Conservation (phyloP, 495 filamentous ascomycete genomes). For the Penicillium cataractarum region DNA sequence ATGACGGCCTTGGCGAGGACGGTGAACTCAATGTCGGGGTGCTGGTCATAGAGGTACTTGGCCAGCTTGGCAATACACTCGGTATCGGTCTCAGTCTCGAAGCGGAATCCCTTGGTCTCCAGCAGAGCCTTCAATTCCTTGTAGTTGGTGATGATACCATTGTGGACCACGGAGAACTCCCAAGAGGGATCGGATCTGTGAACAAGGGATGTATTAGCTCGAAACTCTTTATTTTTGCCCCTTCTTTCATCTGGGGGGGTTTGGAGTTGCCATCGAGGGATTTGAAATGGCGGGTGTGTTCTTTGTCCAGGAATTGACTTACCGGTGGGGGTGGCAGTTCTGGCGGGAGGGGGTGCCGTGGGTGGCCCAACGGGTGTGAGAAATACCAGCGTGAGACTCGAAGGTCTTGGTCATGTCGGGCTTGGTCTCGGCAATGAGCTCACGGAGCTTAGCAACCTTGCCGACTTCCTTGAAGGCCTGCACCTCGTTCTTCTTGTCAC, state of each 20-base stretch:
- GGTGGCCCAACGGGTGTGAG: constrained; percentile 98
- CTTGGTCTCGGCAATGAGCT: constrained; percentile 82
- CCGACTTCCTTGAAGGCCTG: constrained; percentile 98
- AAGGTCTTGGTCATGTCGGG: constrained; percentile 89
- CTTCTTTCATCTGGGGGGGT: not conserved
- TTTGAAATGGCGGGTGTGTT: not conserved
- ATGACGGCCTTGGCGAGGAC: constrained; percentile 96
- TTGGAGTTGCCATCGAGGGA: not conserved
- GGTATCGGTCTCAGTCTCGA: constrained; percentile 98
- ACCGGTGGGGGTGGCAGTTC: constrained; percentile 99
- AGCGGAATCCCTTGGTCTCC: constrained; percentile 92
- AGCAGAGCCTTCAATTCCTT: constrained; percentile 96
- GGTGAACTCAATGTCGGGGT: constrained; percentile 93
- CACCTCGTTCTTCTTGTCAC: constrained; percentile 98
- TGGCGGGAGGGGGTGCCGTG: constrained; percentile 90
- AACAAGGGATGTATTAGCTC: constrained; percentile 10
- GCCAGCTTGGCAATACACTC: constrained; percentile 98
- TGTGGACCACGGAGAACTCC: constrained; percentile 98
- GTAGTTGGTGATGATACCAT: constrained; percentile 99
- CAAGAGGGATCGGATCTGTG: constrained; percentile 77
- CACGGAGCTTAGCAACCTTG: constrained; percentile 94
- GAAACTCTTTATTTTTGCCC: not conserved
- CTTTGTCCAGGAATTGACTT: constrained; percentile 34
- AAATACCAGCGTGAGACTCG: constrained; percentile 96
- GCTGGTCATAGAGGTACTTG: constrained; percentile 96